Percentiles rank a stretch among this genome's conserved stretches.
These are phyloP conservation scores for Cyathus striatus DNA, from an alignment of 768 basidiomycete genomes.

Conservation along the genomic window DNA sequence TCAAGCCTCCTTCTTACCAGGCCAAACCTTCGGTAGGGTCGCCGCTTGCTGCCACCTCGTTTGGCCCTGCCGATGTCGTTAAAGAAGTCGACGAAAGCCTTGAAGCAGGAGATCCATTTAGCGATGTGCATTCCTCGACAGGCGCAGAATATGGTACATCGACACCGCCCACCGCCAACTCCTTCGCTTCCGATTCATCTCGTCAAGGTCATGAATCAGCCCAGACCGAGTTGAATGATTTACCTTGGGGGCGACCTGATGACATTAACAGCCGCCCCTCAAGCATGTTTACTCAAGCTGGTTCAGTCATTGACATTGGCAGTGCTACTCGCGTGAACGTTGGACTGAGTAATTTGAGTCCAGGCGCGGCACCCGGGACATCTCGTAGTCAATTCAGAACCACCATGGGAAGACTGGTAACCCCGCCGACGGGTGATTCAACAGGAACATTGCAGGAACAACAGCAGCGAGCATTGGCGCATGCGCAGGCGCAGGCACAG, in stretches of 20 bases:
- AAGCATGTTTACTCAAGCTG: slow-evolving; percentile 61
- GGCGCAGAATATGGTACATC: slow-evolving; percentile 28
- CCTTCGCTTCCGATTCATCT: slow-evolving; percentile 28
- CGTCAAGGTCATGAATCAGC: slow-evolving; percentile 17
- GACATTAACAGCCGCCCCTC: slow-evolving; percentile 45
- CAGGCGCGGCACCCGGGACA: slow-evolving; percentile 25
- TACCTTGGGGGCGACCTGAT: slow-evolving; percentile 33
- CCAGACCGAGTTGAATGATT: slow-evolving; percentile 30
- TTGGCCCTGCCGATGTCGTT: slow-evolving; percentile 63
- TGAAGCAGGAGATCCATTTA: slow-evolving; percentile 58
- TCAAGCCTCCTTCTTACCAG: slow-evolving; percentile 33
- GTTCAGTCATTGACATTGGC: slow-evolving; percentile 52
- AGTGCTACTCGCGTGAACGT: slow-evolving; percentile 68
- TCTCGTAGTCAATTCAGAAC: slow-evolving; percentile 50
- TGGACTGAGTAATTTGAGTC: slow-evolving; percentile 33
- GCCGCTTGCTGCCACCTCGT: slow-evolving; percentile 66
- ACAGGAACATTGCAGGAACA: slow-evolving; percentile 51
- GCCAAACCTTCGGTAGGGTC: slow-evolving; percentile 50
- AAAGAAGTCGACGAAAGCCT: slow-evolving; percentile 50
- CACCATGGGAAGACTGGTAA: slow-evolving; percentile 58
- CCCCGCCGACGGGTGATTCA: slow-evolving; percentile 32
- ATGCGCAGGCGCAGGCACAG: slow-evolving; percentile 56
- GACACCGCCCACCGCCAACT: slow-evolving; percentile 33
- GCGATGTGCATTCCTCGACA: slow-evolving; percentile 49
- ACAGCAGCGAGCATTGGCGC: slow-evolving; percentile 57